Percentiles rank a stretch among this genome's conserved stretches.
Conservation (phyloP, 371 early-diverging fungal genomes). For the Rhizopus stolonifer region DNA sequence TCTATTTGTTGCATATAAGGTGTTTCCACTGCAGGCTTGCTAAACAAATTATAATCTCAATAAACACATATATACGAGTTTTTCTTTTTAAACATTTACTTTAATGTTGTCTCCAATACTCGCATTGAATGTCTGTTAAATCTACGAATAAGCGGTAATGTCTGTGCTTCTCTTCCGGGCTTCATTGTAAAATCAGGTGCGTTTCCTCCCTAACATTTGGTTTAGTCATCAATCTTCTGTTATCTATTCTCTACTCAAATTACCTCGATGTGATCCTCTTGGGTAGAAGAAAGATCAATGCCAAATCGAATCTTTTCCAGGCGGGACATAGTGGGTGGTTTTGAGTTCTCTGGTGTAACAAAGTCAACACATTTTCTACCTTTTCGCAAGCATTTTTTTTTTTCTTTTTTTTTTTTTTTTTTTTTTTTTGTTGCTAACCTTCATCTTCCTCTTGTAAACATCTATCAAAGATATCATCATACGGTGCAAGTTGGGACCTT, state of each 20-base stretch:
- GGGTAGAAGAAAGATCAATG: conserved; percentile 79
- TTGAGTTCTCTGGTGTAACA: conserved; percentile 35
- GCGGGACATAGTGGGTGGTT: conserved; percentile 52
- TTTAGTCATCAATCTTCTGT: no score
- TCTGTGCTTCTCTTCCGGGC: conserved; percentile 65
- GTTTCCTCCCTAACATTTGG: conserved; percentile 64
- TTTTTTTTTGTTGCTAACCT: conserved; percentile 28
- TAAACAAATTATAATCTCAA: not conserved
- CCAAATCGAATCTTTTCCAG: conserved; percentile 61
- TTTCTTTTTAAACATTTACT: conserved; percentile 33
- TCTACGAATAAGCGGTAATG: conserved; percentile 79
- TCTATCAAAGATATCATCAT: conserved; percentile 84
- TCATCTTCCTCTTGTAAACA: conserved; percentile 83
- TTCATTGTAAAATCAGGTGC: conserved; percentile 89
- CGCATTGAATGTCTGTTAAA: conserved; percentile 90
- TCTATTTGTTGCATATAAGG: conserved; percentile 44
- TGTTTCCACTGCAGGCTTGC: not conserved
- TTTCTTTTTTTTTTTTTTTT: conserved; percentile 8
- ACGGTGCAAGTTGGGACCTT: conserved; percentile 55
- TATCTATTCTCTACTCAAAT: not conserved
- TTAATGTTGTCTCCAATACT: conserved; percentile 60
- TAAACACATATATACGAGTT: not conserved
- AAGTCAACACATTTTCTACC: no score
- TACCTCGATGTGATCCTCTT: conserved; percentile 76
- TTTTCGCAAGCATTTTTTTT: no score